These are phyloP conservation scores for Silene vulgaris DNA, from an alignment of 179 eudicot genomes.

Conservation along the genomic window DNA sequence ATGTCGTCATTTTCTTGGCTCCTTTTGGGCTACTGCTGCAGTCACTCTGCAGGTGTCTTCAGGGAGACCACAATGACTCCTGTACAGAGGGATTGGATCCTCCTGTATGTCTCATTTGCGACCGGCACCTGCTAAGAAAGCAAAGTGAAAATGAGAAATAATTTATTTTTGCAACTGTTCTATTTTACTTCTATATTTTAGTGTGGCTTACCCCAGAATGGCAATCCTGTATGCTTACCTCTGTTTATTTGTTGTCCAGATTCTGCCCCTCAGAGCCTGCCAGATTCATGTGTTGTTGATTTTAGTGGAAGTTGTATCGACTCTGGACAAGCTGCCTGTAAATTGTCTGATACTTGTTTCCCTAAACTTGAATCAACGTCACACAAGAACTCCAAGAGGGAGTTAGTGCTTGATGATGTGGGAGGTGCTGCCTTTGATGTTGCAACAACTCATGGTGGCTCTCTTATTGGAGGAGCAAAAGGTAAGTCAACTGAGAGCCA, in stretches of 20 bases:
- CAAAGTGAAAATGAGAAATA: not conserved
- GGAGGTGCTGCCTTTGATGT: constrained; percentile 28
- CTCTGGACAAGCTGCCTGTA: constrained; percentile 25
- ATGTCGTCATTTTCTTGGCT: not conserved
- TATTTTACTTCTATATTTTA: not conserved
- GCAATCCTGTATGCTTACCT: not conserved
- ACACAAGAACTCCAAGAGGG: constrained; percentile 30
- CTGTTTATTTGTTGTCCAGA: constrained; percentile 21
- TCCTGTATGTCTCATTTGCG: not conserved
- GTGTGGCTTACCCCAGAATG: not conserved
- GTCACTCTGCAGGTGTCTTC: not conserved
- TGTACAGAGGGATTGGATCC: not conserved
- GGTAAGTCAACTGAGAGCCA: constrained; percentile 36
- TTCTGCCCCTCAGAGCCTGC: constrained; percentile 26
- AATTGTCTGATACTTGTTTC: constrained; percentile 26
- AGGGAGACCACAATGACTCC: not conserved
- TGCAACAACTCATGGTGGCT: constrained; percentile 18
- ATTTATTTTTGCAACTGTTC: not conserved
- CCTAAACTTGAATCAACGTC: constrained; percentile 24
- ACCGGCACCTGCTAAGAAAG: not conserved
- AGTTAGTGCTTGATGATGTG: constrained; percentile 36
- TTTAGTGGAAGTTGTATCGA: constrained; percentile 25
- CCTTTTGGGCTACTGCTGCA: not conserved
- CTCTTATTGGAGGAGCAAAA: constrained; percentile 21
- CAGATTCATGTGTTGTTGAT: constrained; percentile 28